Evolutionary conservation across 1,284 basidiomycete genomes (phyloP), one percentile per base, ranked within the genome.

Genomic region (Malassezia sympodialis): DNA sequence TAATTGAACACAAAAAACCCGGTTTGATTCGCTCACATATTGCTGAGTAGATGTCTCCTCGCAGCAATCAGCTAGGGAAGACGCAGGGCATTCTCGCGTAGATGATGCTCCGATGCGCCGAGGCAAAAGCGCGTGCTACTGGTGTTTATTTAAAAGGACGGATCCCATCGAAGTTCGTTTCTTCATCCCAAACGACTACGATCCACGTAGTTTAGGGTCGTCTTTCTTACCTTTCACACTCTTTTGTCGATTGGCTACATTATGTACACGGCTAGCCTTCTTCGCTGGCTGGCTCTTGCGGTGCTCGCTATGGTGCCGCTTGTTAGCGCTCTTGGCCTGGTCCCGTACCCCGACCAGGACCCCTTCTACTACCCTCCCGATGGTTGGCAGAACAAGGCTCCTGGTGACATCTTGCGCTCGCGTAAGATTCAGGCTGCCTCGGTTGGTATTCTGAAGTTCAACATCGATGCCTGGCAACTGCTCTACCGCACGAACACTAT

Each of bases 341-440:
- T 52, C 5, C 49, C 55, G 11, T 52, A 48, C 45, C 55, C 55
- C 21, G 28, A 42, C 21, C 24, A 57, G 10, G 55, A 57, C 41
- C 49, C 55, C 28, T 57, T 57, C 55, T 57, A 57, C 45, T 52
- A 57, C 50, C 49, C 55, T n/a, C 35, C 34, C 3, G 35, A 40
- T 21, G 55, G 55, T 17, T 57, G 55, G 55, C 44, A 57, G 49
- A 43, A 27, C 39, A 28, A 46, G 45, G n/a, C 30, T 32, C 55
- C 49, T 15, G 69, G 69, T 44, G 49, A 57, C 11, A 60, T 72
- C 43, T 48, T 72, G 2, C 53, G 61, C 3, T 59, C 58, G 8
- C 59, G 69, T 19, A 37, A 57, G 24, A 52, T 69, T 30, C 57
- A 63, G 24, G 62, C 67, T 15, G 62, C 63, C 37, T 58, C 35